Evolutionary conservation across 352 stramenopile species (phyloP).

Genomic region (Globisporangium nodosum): DNA sequence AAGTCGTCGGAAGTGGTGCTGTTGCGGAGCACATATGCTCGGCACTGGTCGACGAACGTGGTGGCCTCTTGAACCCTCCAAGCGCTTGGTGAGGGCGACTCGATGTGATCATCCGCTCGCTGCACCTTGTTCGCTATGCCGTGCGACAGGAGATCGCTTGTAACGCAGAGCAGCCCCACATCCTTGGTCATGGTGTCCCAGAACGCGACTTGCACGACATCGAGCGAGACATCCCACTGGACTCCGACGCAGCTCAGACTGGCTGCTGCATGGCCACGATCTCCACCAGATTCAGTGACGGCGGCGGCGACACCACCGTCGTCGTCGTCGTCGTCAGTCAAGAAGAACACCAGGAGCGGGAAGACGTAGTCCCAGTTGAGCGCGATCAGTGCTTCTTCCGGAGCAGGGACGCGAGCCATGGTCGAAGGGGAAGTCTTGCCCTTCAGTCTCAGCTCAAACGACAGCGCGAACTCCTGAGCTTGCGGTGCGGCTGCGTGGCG

Average conservation of each 20-base stretch:
- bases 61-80: slow-evolving; percentile 58
- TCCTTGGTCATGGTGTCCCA: slow-evolving; percentile 64
- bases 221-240: slow-evolving; percentile 63
- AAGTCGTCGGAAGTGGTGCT: slow-evolving; percentile 4
- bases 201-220: slow-evolving; percentile 51
- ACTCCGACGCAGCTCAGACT: slow-evolving; percentile 35
- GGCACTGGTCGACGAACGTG: slow-evolving; percentile 50
- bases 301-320: background rate
- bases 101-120: too few species aligned
- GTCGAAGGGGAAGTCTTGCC: slow-evolving; percentile 11
- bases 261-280: background rate
- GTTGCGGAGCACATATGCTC: slow-evolving; percentile 50
- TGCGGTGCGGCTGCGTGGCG: background rate
- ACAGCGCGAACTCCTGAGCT: slow-evolving; percentile 33
- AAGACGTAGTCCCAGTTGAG: slow-evolving; percentile 75
- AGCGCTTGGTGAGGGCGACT: background rate
- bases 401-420: slow-evolving; percentile 30
- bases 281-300: background rate
- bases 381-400: slow-evolving; percentile 38
- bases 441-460: slow-evolving; percentile 42
- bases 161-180: slow-evolving; percentile 36
- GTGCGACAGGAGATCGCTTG: slow-evolving; percentile 53
- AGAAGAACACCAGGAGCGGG: slow-evolving; percentile 46
- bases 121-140: slow-evolving; percentile 21
- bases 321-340: slow-evolving; percentile 35